phyloP scores from a whole-genome alignment of 352 stramenopile genomes.

The Globisporangium radiosum region DNA sequence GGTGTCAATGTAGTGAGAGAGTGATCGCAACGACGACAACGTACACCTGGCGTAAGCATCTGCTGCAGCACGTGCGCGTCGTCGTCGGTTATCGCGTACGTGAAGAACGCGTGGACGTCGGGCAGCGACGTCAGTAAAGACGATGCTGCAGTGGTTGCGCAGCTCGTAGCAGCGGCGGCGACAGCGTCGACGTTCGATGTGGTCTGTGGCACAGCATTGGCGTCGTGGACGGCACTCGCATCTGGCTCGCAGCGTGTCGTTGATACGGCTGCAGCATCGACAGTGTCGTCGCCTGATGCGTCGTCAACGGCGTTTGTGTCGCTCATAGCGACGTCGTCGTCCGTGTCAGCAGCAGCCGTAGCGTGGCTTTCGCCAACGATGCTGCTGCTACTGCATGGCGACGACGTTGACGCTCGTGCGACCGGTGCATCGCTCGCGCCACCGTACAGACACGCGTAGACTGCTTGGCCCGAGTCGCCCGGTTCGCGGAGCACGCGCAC shows the following conservation, averaged over 20 bases:
- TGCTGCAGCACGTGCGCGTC: constrained; percentile 7
- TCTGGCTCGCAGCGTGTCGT: too few relatives aligned
- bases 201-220: background rate
- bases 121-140: constrained; percentile 3
- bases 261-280: background rate
- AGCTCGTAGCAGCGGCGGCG: too few relatives aligned
- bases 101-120: constrained; percentile 12
- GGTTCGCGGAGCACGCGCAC: constrained; percentile 34
- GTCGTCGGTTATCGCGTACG: constrained; percentile 1
- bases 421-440: background rate
- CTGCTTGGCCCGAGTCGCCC: constrained; percentile 21
- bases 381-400: background rate
- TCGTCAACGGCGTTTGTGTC: background rate
- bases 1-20: too few relatives aligned
- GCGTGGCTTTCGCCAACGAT: too few relatives aligned
- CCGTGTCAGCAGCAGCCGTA: background rate
- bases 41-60: constrained; percentile 1
- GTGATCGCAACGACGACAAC: background rate
- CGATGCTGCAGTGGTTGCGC: background rate
- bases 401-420: too few relatives aligned
- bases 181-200: background rate
- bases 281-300: background rate
- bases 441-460: constrained; percentile 26
- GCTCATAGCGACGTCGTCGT: constrained; percentile 1
- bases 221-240: background rate